Base-by-base conservation (phyloP, 352 stramenopile genomes). In the Globisporangium paddicum region DNA sequence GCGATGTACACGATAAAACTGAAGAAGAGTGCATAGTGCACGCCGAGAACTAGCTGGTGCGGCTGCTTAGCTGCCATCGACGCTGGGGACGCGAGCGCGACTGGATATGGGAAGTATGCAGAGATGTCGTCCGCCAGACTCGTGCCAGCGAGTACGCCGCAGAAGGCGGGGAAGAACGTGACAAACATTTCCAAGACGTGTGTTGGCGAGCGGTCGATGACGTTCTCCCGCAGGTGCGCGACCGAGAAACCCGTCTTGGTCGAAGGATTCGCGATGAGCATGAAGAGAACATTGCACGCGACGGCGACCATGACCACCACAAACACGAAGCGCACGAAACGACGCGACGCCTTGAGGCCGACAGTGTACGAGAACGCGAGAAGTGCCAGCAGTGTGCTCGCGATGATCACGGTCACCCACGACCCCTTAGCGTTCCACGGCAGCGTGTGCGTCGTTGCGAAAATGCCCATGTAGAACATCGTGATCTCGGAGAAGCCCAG, bases 401-500 rank as follows among this genome's bases (percentile, higher is more conserved):
- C 63, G 2, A 75, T 54, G 5, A 62, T 30, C 0, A 76, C 53
- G 1, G 68, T 73, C 2, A 72, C 30, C 63, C 70, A 77, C 14
- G 72, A 80, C 0, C 64, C 74, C 2, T 54, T 44, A 0, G 56
- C 25, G 47, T 70, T 77, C 74, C 74, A 84, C 6, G 74, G 72
- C 32, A 84, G n/a, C n/a, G 55, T 58, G 1, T 63, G 19, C 3
- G 54, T 38, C 34, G 67, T 64, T 3, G 41, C 46, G 1, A 58
- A 56, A 5, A 79, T 48, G 18, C 58, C 60, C 21, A 77, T 55
- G 52, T 78, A 77, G 53, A 75, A 76, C 57, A 79, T 48, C 30
- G 64, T 69, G 41, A 85, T 72, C 50, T 85, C 75, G 7, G 70
- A 67, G 60, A 85, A 79, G 5, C 70, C 72, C 13, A 85, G 58